phyloP scores from a whole-genome alignment of 805 yeast genomes.

The Candida verbasci region DNA sequence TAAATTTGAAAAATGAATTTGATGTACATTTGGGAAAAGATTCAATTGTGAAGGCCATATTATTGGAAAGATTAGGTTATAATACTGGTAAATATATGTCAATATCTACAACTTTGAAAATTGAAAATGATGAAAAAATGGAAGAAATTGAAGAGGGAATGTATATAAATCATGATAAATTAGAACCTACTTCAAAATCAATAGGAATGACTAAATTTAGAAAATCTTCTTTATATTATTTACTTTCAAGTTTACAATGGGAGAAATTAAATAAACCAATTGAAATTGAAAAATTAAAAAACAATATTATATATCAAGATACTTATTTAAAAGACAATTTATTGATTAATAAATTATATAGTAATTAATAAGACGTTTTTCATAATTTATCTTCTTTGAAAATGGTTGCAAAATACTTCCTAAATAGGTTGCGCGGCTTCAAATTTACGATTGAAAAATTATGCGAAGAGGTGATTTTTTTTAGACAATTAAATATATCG shows the following conservation, averaged over 20 bases:
- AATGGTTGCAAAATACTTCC: not conserved
- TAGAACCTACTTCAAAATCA: constrained; percentile 31
- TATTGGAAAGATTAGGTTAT: constrained; percentile 39
- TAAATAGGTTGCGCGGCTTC: constrained; percentile 1
- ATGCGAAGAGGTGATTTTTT: constrained; percentile 6
- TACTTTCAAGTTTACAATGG: constrained; percentile 75
- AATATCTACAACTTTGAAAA: constrained; percentile 14
- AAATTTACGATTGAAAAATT: not conserved
- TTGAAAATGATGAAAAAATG: not conserved
- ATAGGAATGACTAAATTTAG: constrained; percentile 60
- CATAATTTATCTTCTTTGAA: constrained; percentile 31
- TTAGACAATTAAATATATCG: not conserved
- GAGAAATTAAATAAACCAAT: constrained; percentile 19
- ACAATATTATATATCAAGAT: constrained; percentile 18
- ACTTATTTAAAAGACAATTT: constrained; percentile 21
- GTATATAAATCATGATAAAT: constrained; percentile 31
- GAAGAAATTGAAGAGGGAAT: constrained; percentile 25
- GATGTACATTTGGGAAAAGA: constrained; percentile 33
- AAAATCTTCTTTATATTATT: constrained; percentile 72
- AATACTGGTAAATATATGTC: constrained; percentile 44
- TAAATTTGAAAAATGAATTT: constrained; percentile 45
- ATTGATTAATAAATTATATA: constrained; percentile 17
- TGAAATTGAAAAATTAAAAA: constrained; percentile 25
- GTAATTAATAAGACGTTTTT: constrained; percentile 29
- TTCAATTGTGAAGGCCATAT: constrained; percentile 39